Evolutionary conservation across 805 yeast species (phyloP), one percentile per base, ranked within the genome.

Genomic region (Saccharomyces eubayanus): DNA sequence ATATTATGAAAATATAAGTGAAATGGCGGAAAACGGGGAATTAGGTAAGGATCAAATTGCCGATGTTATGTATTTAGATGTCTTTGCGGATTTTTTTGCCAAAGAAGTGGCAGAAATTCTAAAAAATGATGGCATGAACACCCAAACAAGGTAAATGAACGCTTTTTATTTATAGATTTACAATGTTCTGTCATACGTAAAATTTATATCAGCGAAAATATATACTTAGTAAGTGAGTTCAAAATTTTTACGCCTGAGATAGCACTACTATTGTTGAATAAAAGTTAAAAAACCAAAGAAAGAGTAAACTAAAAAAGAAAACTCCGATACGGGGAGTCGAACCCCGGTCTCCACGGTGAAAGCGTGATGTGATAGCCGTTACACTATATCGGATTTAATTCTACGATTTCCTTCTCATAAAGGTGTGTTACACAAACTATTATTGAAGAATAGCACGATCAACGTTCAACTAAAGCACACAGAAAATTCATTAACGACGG

Each of bases 21-120:
- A 68, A 21, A 57, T 62, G 24, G 62, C 67, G 11, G 59, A 62
- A 30, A 58, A 62, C 52, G 55, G 56, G 14, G 16, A 51, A 47
- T 9, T 63, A 1, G 62, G 63, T 8, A 70, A 67, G 47, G 59
- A 59, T 31, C 67, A 72, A 6, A 59, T 76, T 8, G 78, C 79
- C 20, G 80, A 77, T 9, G 64, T 87, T 12, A 77, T 85, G 78
- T 89, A 84, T 55, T 74, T 78, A 5, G 95, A 87, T 56, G 77
- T 83, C 0, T 73, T 87, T 57, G 72, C 77, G 41, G 73, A 76
- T 30, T 79, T 75, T 68, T 59, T 82, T 9, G 46, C 43, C 43
- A 36, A 36, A 36, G 43, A 36, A 8, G 43, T 41, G 9, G 24
- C 43, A 8, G 43, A 36, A 9, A 21, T 36, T 6, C 20, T 36